Evolutionary conservation across 75 land plant genomes (phyloP), one percentile per base, ranked within the genome.

Genomic region (Ceratopteris richardii): DNA sequence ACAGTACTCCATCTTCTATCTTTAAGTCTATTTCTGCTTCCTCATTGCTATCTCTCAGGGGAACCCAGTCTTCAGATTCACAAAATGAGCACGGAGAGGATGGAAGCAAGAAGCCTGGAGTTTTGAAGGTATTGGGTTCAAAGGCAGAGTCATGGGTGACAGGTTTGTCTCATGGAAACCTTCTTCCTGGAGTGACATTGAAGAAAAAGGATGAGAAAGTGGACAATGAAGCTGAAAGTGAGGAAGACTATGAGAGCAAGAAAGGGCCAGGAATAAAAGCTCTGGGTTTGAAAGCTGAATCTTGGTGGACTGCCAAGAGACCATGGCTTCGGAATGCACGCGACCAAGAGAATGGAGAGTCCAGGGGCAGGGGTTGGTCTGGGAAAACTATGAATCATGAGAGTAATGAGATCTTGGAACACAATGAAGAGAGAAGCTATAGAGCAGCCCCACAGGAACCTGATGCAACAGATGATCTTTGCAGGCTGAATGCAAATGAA

Each of bases 71-170:
- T 7, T 26, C 23, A 2, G 29, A 52, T 21, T 52, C 54, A 2
- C 39, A 21, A 1, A 62, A 39, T 59, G 76, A 60, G 17, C 66
- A 70, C 56, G 62, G 52, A 43, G 88, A 81, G 57, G 82, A 75
- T 51, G 80, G 78, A 22, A 80, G 76, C 7, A 81, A 67, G 48
- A 31, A 61, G 60, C 73, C 82, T 22, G 78, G 67, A 36, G 78
- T 74, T 47, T 68, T 79, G 16, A 61, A 47, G 28, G 30, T 67
- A 28, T 56, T 87, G 22, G 61, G 78, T 27, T 70, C 83, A 22
- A 88, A 88, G 48, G 89, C 89, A 30, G 93, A 88, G 39, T 79
- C 76, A 22, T 88, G 77, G 85, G 28, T 36, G 13, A 40, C 56
- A 1, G 39, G 30, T 9, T 14, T 63, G 22, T 31, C 56, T 1